A percentile compares a stretch with the other conserved stretches of the same genome.
phyloP scores from a whole-genome alignment of 2,329 filamentous ascomycete genomes.

The Huntiella omanensis region DNA sequence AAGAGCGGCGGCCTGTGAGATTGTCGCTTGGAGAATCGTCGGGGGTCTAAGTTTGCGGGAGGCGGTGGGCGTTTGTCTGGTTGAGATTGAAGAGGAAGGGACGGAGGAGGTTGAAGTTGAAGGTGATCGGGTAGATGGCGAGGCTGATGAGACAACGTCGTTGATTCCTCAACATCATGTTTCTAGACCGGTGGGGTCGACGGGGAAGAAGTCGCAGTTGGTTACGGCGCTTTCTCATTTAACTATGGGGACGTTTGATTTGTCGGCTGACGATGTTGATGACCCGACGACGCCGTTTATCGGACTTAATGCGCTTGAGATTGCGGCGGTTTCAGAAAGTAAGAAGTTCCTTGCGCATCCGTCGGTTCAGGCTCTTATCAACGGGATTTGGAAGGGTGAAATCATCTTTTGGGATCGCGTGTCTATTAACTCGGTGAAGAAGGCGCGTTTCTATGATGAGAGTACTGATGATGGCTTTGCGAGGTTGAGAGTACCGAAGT shows the following conservation, averaged over 20 bases:
- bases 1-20: conserved; percentile 57
- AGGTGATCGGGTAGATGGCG: not conserved
- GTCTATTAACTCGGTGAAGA: conserved; percentile 54
- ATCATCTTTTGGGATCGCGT: conserved; percentile 75
- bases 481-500: conserved; percentile 58
- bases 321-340: conserved; percentile 61
- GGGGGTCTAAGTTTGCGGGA: conserved; percentile 53
- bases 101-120: conserved; percentile 12
- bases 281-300: conserved; percentile 56
- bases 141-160: too few species aligned
- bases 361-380: conserved; percentile 65
- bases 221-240: conserved; percentile 36
- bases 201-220: conserved; percentile 27
- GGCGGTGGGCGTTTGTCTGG: conserved; percentile 54
- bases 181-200: conserved; percentile 19
- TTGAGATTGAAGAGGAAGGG: conserved; percentile 38
- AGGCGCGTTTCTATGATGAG: conserved; percentile 55
- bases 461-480: conserved; percentile 53
- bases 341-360: conserved; percentile 72
- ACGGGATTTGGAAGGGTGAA: conserved; percentile 70
- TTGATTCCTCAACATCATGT: too few species aligned
- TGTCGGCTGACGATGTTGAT: conserved; percentile 25
- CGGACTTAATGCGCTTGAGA: conserved; percentile 70
- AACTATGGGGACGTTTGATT: conserved; percentile 27
- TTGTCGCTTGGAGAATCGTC: conserved; percentile 63